Percentiles rank a stretch among this genome's conserved stretches.
Evolutionary conservation across 768 basidiomycete species (phyloP).

Genomic region (Ramaria rubella): DNA sequence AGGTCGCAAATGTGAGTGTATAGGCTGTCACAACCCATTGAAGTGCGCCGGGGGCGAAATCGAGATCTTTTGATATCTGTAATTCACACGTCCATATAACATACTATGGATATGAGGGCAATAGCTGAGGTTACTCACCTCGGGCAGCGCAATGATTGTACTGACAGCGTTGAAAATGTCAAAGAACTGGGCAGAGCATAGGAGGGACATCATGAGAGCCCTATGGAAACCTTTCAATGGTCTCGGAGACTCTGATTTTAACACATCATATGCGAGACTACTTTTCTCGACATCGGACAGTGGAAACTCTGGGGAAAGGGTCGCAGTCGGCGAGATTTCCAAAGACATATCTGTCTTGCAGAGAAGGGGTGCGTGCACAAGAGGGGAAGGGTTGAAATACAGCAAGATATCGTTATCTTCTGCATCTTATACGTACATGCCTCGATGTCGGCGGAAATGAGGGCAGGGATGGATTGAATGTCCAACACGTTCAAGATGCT

Average conservation of each 20-base stretch:
- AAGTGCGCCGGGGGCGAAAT: conserved; percentile 5
- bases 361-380: too few species aligned
- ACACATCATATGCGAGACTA: not conserved
- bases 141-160: conserved; percentile 8
- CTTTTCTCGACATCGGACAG: not conserved
- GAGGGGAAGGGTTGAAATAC: too few species aligned
- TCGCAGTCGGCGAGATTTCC: not conserved
- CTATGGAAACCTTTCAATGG: conserved; percentile 16
- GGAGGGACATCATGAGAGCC: conserved; percentile 27
- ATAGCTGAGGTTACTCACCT: not conserved
- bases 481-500: too few species aligned
- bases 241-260: not conserved
- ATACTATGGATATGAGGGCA: not conserved
- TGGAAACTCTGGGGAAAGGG: not conserved
- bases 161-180: conserved; percentile 33
- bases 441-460: too few species aligned
- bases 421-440: too few species aligned
- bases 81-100: not conserved
- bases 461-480: too few species aligned
- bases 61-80: conserved; percentile 5
- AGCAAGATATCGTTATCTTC: too few species aligned
- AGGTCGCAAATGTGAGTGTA: conserved; percentile 36
- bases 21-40: conserved; percentile 39
- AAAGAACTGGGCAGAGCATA: conserved; percentile 38
- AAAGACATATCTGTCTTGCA: too few species aligned